Conservation (phyloP, 768 basidiomycete genomes). For the button mushroom (Agaricus bisporus) region DNA sequence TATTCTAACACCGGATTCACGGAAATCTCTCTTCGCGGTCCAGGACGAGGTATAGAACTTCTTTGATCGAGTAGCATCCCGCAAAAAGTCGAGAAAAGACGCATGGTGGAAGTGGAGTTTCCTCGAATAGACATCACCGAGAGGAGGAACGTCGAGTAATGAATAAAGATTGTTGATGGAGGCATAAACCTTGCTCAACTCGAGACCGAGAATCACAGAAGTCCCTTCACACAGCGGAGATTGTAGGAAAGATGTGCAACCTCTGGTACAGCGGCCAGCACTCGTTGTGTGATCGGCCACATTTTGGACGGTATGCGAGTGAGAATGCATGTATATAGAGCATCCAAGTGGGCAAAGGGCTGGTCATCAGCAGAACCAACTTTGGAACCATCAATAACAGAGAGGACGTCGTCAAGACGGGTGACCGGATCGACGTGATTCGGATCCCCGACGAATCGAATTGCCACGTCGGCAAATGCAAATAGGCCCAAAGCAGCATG, state of each 20-base stretch:
- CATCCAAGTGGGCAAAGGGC: neutral
- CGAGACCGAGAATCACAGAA: neutral
- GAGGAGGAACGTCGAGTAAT: neutral
- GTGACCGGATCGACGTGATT: neutral
- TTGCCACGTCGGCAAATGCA: neutral
- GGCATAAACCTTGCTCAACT: neutral
- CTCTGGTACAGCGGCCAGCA: neutral
- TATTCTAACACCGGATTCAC: too few relatives aligned
- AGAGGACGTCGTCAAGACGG: neutral
- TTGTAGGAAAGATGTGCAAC: neutral
- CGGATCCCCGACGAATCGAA: neutral
- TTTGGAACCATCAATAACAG: too few relatives aligned
- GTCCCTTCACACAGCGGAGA: neutral
- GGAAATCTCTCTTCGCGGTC: too few relatives aligned
- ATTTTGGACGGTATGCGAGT: neutral
- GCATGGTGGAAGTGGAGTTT: conserved; percentile 12
- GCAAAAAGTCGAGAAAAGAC: conserved; percentile 29
- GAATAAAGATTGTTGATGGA: neutral
- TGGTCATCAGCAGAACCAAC: too few relatives aligned
- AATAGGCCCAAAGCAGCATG: neutral
- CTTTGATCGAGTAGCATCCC: neutral
- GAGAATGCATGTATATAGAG: neutral
- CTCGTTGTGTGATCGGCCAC: neutral
- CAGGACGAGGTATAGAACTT: too few relatives aligned
- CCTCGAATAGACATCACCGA: too few relatives aligned